Evolutionary conservation across 1,139 yeast genomes (phyloP), one percentile per base, ranked within the genome.

Genomic region (Geotrichum histeridarum): DNA sequence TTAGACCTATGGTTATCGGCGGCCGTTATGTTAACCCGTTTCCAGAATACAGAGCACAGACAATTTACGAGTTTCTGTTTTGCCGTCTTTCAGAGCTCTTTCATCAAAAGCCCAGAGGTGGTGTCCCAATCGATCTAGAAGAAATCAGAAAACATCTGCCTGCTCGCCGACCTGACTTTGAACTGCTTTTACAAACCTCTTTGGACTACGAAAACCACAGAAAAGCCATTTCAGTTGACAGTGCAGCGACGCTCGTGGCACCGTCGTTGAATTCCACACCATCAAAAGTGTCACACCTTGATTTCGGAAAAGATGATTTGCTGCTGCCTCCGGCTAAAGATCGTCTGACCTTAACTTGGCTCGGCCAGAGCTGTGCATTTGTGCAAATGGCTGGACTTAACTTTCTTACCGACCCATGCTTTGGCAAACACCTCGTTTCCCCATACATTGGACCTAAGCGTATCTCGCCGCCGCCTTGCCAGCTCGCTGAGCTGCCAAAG

Each of bases 11-110:
- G 56, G 77, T 79, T 8, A 77, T 91, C 0, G 80, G 82, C 9
- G 97, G 97, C 7, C 76, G 90, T 66, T 91, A 80, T 70, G 94
- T 88, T 54, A 91, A 91, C 65, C 98, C 98, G 1, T 91, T 91
- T 66, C 79, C 79, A n/a, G 96, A 91, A 65, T 91, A 91, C 67
- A 75, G 97, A 48, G 85, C 91, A 2, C 97, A 90, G 69, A 89
- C 97, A 0, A 77, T 89, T 6, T 86, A 87, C 67, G 97, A 91
- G 71, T 91, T 90, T 69, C 72, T 87, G 37, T 73, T 80, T 45
- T 86, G 90, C 56, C 73, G 96, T 33, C 59, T 88, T 4, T 69
- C 83, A 58, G 96, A 90, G 66, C 67, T 88, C 6, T 77, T 85
- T 60, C 88, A 86, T 62, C 72, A 78, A 54, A 73, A 78, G 41